Evolutionary conservation across 331 rosid species (phyloP).

Genomic region (Acacia pycnantha): DNA sequence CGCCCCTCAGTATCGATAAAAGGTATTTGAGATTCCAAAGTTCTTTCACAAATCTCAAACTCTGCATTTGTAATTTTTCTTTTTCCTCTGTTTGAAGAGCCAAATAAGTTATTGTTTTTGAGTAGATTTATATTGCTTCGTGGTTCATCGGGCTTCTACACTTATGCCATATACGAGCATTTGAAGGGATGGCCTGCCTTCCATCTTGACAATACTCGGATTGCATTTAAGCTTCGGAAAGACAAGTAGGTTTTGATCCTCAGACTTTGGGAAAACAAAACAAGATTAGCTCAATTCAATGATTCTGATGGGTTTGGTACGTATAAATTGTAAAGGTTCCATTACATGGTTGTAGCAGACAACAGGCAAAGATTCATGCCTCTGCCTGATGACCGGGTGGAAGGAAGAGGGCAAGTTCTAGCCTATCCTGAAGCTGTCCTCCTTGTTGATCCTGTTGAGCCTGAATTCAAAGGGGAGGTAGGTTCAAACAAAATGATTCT

Average conservation of each 20-base stretch:
- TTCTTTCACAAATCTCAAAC: not conserved
- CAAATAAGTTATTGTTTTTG: not conserved
- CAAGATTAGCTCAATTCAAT: not conserved
- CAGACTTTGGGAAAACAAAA: not conserved
- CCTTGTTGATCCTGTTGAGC: constrained; percentile 73
- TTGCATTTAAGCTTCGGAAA: constrained; percentile 64
- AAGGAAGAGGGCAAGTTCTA: constrained; percentile 60
- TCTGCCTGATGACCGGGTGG: constrained; percentile 62
- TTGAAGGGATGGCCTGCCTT: constrained; percentile 81
- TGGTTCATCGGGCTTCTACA: constrained; percentile 73
- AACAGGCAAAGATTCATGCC: constrained; percentile 85
- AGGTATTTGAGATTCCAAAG: constrained; percentile 43
- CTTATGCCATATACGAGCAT: constrained; percentile 74
- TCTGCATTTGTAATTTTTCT: not conserved
- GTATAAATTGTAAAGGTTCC: constrained; percentile 50
- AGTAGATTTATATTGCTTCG: constrained; percentile 68
- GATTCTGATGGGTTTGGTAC: not conserved
- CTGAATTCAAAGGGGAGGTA: constrained; percentile 84
- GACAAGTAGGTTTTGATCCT: constrained; percentile 52
- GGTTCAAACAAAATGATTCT: not conserved
- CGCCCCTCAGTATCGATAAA: constrained; percentile 78
- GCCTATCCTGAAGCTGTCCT: constrained; percentile 84
- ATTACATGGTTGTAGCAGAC: constrained; percentile 71
- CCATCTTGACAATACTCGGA: constrained; percentile 71
- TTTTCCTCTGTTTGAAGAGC: not conserved